Conservation (phyloP, 225 moss, liverwort and hornwort genomes). For the Thuidium tamariscinum region DNA sequence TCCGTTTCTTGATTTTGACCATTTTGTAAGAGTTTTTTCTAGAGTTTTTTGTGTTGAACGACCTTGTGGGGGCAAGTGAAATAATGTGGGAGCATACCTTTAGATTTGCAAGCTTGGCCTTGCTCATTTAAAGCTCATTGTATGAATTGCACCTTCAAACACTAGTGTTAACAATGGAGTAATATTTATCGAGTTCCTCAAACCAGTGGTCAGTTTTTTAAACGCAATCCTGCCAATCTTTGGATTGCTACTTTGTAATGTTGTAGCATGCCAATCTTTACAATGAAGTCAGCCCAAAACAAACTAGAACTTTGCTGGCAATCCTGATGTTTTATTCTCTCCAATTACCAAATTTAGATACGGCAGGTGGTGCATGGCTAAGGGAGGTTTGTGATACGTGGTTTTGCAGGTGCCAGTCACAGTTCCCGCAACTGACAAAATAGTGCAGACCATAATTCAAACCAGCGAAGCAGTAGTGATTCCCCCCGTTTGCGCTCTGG, state of each 20-base stretch:
- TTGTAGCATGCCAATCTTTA: neutral
- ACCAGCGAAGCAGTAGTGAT: slow-evolving; percentile 53
- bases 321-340: neutral
- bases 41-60: too few relatives aligned
- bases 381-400: neutral
- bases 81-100: too few relatives aligned
- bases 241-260: neutral
- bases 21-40: too few relatives aligned
- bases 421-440: slow-evolving; percentile 53
- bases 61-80: too few relatives aligned
- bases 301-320: neutral
- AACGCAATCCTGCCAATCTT: neutral
- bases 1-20: too few relatives aligned
- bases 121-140: too few relatives aligned
- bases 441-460: slow-evolving; percentile 60
- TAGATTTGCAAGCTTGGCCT: too few relatives aligned
- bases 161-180: too few relatives aligned
- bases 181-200: neutral
- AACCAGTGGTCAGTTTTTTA: neutral
- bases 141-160: too few relatives aligned
- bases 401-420: slow-evolving; percentile 43
- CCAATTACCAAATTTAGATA: neutral
- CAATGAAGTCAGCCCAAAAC: neutral
- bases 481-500: slow-evolving; percentile 59
- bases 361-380: neutral